Evolutionary conservation across 2,329 filamentous ascomycete genomes (phyloP), one percentile per base, ranked within the genome.

Genomic region (Penicillium italicum): DNA sequence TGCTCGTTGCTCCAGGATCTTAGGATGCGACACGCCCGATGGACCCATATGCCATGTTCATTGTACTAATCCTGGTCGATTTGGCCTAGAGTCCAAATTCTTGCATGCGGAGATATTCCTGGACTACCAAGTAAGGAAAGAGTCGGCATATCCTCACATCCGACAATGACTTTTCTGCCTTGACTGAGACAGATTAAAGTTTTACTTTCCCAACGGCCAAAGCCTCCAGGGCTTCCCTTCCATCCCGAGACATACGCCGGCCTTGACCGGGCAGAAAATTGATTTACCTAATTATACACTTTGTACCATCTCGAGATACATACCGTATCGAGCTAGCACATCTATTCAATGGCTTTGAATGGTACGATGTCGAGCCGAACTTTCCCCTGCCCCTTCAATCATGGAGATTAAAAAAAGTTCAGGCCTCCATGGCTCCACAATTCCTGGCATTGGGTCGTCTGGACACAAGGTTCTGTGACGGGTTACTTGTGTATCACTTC

Each of bases 1-100:
- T 63, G 63, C 46, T 56, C 44, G 61, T 58, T 60, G 55, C 34
- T 59, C 63, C 57, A 58, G 63, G 62, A 63, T 63, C 56, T 58
- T 45, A 24, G 24, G 41, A 59, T 55, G 40, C 46, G 46, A 51
- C 46, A 41, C 28, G 16, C 53, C 33, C 28, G 9, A 18, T 51
- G 26, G 34, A 45, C 33, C 33, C 52, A 43, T 22, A 44, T 42
- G 16, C 28, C 20, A 41, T 47, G 22, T 26, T 30, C 26, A 30
- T 31, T 26, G 11, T 20, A 5, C 22, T 22, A 41, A 49, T 22
- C 53, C 47, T 45, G 47, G 53, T 38, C 47, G 31, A 44, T 33
- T 38, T 9, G 53, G 37, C 22, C 37, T 54, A 54, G 51, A 50
- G 44, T 41, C 4, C 30, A 36, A 36, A 22, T 6, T 9, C 44